A percentile compares a stretch with the other conserved stretches of the same genome.
These are phyloP conservation scores for Boletales sp. DNA, from an alignment of 768 basidiomycete genomes.

Conservation along the genomic window DNA sequence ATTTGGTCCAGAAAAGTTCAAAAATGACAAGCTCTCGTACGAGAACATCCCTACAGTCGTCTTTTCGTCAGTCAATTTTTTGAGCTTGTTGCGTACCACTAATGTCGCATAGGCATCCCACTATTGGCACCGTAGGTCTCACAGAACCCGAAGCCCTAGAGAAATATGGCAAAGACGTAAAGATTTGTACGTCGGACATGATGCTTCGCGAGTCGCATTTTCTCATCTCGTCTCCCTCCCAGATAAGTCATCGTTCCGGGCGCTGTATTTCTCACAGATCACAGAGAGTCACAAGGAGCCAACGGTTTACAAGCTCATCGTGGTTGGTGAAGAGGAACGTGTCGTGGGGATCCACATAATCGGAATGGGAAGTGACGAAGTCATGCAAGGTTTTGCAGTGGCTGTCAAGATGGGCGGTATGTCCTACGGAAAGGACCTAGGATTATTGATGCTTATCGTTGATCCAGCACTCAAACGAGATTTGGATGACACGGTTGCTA, in stretches of 20 bases:
- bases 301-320: conserved; percentile 88
- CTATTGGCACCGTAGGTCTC: conserved; percentile 92
- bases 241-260: conserved; percentile 80
- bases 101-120: conserved; percentile 66
- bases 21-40: conserved; percentile 84
- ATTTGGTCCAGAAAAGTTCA: conserved; percentile 84
- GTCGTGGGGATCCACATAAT: conserved; percentile 96
- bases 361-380: conserved; percentile 89
- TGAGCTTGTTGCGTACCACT: conserved; percentile 3
- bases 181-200: conserved; percentile 68
- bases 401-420: conserved; percentile 91
- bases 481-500: conserved; percentile 85
- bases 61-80: conserved; percentile 71
- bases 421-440: conserved; percentile 10
- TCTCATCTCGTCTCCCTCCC: conserved; percentile 1
- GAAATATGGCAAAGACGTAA: conserved; percentile 85
- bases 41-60: conserved; percentile 92
- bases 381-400: conserved; percentile 94
- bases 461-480: conserved; percentile 68
- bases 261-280: conserved; percentile 91
- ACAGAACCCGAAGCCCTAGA: conserved; percentile 88
- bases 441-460: conserved; percentile 4
- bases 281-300: conserved; percentile 92
- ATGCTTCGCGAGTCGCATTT: neutral
- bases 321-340: conserved; percentile 84